Percentiles rank a stretch among this genome's conserved stretches.
Evolutionary conservation across 2,329 filamentous ascomycete genomes (phyloP).

Genomic region (Alternaria conjuncta): DNA sequence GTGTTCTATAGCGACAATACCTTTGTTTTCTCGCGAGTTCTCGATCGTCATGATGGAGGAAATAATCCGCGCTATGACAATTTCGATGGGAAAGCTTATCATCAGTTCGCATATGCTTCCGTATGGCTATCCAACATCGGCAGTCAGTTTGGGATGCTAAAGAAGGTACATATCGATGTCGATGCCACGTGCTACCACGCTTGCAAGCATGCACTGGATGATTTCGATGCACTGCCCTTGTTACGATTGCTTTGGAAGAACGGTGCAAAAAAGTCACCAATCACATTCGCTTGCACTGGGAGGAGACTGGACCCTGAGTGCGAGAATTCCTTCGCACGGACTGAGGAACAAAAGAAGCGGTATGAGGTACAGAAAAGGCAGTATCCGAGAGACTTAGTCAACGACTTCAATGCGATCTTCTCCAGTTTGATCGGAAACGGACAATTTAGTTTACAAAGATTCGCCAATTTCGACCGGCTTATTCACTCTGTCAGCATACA

Average conservation of each 20-base stretch:
- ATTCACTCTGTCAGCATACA: background rate
- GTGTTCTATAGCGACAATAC: constrained; percentile 5
- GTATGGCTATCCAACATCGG: background rate
- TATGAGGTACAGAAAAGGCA: background rate
- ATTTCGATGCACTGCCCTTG: background rate
- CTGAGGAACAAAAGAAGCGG: background rate
- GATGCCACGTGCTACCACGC: background rate
- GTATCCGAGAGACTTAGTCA: background rate
- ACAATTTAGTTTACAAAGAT: background rate
- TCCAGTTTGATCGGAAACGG: background rate
- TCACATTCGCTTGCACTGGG: background rate
- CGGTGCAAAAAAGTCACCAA: background rate
- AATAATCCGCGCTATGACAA: background rate
- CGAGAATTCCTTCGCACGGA: background rate
- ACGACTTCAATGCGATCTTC: background rate
- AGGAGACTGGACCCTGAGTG: background rate
- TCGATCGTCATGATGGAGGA: background rate
- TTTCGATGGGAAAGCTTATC: background rate
- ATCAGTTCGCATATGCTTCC: background rate
- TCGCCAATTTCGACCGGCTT: background rate
- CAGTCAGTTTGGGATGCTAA: background rate
- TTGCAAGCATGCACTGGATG: background rate
- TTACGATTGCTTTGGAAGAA: background rate
- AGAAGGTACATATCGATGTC: background rate
- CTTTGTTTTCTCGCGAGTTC: background rate